Evolutionary conservation across 2,329 filamentous ascomycete species (phyloP).

Genomic region (Aspergillus ustus): DNA sequence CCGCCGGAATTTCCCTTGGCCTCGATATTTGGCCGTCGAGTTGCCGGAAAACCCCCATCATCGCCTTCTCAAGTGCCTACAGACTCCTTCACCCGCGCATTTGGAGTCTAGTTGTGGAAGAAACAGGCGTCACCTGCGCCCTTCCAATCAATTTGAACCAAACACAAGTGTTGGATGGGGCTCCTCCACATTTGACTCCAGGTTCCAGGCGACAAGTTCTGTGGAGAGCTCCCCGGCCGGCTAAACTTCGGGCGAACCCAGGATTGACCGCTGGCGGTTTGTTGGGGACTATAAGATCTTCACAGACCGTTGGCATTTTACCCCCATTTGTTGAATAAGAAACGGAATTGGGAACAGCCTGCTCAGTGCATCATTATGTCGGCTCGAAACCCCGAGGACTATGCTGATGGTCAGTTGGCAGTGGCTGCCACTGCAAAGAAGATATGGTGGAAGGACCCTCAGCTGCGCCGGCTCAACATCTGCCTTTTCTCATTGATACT

Average conservation of each 20-base stretch:
- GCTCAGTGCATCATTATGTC: constrained; percentile 25
- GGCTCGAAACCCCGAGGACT: neutral
- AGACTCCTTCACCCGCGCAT: neutral
- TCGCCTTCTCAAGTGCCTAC: neutral
- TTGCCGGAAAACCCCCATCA: neutral
- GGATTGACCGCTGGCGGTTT: neutral
- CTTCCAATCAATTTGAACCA: neutral
- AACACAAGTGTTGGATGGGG: neutral
- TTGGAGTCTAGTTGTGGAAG: neutral
- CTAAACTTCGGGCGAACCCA: neutral
- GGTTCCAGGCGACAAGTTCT: neutral
- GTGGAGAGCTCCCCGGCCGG: neutral
- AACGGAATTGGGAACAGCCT: neutral
- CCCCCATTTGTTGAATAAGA: neutral
- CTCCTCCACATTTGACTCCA: neutral
- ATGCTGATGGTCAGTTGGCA: neutral
- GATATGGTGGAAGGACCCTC: constrained; percentile 5
- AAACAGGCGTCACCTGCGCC: neutral
- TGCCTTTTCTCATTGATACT: constrained; percentile 9
- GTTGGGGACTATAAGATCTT: neutral
- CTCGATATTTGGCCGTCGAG: neutral
- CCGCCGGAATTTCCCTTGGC: neutral
- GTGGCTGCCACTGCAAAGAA: neutral
- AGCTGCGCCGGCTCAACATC: constrained; percentile 5
- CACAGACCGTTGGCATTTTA: neutral